A percentile compares a stretch with the other conserved stretches of the same genome.
Conservation (phyloP, 495 filamentous ascomycete genomes). For the Annulohypoxylon moriforme region DNA sequence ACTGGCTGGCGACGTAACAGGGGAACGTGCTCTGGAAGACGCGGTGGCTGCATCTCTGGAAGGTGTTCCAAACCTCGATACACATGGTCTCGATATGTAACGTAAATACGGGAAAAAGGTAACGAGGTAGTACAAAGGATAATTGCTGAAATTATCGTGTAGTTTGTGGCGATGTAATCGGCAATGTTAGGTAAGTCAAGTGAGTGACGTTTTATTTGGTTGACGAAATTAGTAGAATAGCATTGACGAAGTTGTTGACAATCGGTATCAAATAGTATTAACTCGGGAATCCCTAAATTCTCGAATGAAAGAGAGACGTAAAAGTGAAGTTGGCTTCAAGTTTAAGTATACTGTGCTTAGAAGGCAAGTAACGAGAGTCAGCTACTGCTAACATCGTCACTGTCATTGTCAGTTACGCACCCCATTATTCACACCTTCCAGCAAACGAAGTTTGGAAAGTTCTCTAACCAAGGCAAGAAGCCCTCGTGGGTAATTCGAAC, state of each 20-base stretch:
- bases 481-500: background rate
- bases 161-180: background rate
- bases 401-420: background rate
- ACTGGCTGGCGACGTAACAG: slow-evolving; percentile 25
- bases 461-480: background rate
- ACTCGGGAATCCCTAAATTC: background rate
- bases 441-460: background rate
- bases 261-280: background rate
- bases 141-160: background rate
- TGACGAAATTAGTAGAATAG: background rate
- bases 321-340: background rate
- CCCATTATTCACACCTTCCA: slow-evolving; percentile 9
- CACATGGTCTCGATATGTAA: slow-evolving; percentile 41
- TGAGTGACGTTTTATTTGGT: background rate
- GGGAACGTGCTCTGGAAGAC: slow-evolving; percentile 45
- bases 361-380: slow-evolving; percentile 6
- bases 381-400: slow-evolving; percentile 14
- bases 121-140: slow-evolving; percentile 12
- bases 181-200: background rate
- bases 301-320: background rate
- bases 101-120: background rate
- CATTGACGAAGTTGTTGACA: slow-evolving; percentile 7
- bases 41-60: slow-evolving; percentile 37
- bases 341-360: slow-evolving; percentile 2
- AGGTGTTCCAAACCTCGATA: slow-evolving; percentile 36